Percentiles rank a stretch among this genome's conserved stretches.
Conservation (phyloP, 257 asterid species). For the Agastache rugosa region DNA sequence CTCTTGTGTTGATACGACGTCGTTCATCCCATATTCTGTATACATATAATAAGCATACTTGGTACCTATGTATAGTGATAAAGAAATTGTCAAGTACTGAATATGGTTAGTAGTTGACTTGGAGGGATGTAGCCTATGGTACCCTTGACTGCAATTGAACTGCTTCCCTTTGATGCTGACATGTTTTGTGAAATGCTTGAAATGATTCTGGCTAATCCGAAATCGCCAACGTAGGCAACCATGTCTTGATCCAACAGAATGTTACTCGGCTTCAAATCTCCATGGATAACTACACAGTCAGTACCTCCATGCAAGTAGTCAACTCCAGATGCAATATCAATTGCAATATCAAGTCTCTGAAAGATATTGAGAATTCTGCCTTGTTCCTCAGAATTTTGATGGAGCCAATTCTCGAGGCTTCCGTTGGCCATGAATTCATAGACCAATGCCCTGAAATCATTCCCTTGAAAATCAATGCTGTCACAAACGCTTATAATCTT, state of each 20-base stretch:
- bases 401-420: too few species aligned
- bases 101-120: neutral
- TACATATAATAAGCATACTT: too few species aligned
- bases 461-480: neutral
- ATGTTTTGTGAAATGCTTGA: too few species aligned
- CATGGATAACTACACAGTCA: too few species aligned
- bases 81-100: too few species aligned
- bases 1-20: neutral
- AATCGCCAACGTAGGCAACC: too few species aligned
- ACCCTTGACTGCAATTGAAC: neutral
- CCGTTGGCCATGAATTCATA: neutral
- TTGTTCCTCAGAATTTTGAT: too few species aligned
- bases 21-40: slow-evolving; percentile 1
- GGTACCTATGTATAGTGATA: too few species aligned
- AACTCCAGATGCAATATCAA: neutral
- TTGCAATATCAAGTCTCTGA: too few species aligned
- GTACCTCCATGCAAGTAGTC: neutral
- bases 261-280: slow-evolving; percentile 2
- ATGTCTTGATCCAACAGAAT: neutral
- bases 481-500: neutral
- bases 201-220: neutral
- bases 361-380: too few species aligned
- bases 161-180: too few species aligned
- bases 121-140: neutral
- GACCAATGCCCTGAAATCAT: neutral